phyloP scores from a whole-genome alignment of 306 rosid genomes.

The Begonia fuchsioides region DNA sequence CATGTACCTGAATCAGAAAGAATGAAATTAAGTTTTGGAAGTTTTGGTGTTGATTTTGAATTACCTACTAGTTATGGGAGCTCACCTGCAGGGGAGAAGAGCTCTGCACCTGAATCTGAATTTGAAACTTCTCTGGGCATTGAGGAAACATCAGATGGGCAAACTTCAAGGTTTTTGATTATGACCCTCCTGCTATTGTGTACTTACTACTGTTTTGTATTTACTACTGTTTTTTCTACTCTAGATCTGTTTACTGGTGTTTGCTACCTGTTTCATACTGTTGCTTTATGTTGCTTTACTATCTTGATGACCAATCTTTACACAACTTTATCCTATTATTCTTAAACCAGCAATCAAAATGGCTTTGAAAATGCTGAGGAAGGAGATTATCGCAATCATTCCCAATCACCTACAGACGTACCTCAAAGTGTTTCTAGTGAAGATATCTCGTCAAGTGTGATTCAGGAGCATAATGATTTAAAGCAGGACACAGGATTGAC shows the following conservation, averaged over 20 bases:
- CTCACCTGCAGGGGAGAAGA: slow-evolving; percentile 48
- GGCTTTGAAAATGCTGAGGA: slow-evolving; percentile 34
- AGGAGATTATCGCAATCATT: slow-evolving; percentile 51
- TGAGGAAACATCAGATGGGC: slow-evolving; percentile 60
- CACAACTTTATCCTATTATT: slow-evolving; percentile 5
- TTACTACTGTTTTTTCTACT: too few species aligned
- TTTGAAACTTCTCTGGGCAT: slow-evolving; percentile 31
- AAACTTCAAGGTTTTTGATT: slow-evolving; percentile 49
- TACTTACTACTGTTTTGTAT: too few species aligned
- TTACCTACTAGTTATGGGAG: slow-evolving; percentile 26
- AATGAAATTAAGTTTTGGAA: slow-evolving; percentile 83
- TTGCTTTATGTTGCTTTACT: too few species aligned
- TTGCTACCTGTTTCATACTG: too few species aligned
- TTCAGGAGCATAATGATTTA: slow-evolving; percentile 42
- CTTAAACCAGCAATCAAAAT: slow-evolving; percentile 37
- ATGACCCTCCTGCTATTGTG: background rate
- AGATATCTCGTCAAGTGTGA: slow-evolving; percentile 53
- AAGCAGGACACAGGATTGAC: slow-evolving; percentile 61
- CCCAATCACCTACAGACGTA: slow-evolving; percentile 40
- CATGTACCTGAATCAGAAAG: slow-evolving; percentile 92
- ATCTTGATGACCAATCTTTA: slow-evolving; percentile 3
- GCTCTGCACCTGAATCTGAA: slow-evolving; percentile 57
- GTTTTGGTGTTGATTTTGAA: slow-evolving; percentile 72
- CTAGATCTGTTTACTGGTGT: too few species aligned
- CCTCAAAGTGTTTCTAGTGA: slow-evolving; percentile 42